Base-by-base conservation (phyloP, 1,284 basidiomycete genomes). In the Mycena sp. region DNA sequence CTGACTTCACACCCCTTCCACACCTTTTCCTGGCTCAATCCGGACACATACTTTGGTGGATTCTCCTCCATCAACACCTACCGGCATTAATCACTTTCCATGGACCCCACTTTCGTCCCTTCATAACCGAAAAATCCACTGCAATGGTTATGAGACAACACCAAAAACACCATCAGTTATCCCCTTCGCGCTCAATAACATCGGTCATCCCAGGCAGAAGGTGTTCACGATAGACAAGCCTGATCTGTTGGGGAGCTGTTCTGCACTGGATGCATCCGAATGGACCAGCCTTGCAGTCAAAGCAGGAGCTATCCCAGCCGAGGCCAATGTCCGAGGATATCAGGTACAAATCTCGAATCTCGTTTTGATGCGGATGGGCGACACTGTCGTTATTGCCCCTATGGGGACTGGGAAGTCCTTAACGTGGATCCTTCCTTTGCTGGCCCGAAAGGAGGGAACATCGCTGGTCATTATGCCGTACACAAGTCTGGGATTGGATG, bases 361-460 rank as follows among this genome's bases (percentile, higher is more conserved):
- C 17, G 46, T 62, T 25, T n/a, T 62, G 6, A 57, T 57, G 53
- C 38, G 48, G 6, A 11, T 12, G 4, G 46, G 46, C 3, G 60
- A 62, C 45, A 53, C 46, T 17, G 28, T 56, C 37, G 49, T 71
- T 6, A 64, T 71, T 32, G 50, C 69, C 1, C 65, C 70, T 14
- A 72, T 68, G 16, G 70, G 70, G 1, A 46, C 66, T 14, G 68
- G 70, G 10, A 72, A 72, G 44, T 69, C 69, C n/a, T 38, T 65
- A 4, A 21, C 61, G 3, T 72, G 71, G 70, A 28, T 46, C 2
- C 63, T 72, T 3, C 70, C 70, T 29, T 50, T 72, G 6, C 35
- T 71, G 1, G 70, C 61, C 6, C 67, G 69, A n/a, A 44, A 61
- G 21, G 29, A 46, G 6, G 70, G 65, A 0, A 69, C 67, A 10